A percentile compares a stretch with the other conserved stretches of the same genome.
phyloP scores from a whole-genome alignment of 345 rosid species.

The Xanthoceras sorbifolium region DNA sequence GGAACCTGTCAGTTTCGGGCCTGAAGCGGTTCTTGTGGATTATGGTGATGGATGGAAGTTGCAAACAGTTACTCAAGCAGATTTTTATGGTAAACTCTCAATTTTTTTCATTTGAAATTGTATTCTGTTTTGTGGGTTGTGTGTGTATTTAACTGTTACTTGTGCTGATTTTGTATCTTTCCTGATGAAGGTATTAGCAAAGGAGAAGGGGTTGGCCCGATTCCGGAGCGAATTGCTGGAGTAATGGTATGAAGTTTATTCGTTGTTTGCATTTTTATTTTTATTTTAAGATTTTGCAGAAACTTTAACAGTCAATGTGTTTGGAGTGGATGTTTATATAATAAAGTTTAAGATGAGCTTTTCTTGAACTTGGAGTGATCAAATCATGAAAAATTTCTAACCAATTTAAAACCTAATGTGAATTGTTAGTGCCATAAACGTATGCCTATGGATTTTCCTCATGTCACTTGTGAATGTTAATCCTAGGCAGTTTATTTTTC shows the following conservation, averaged over 20 bases:
- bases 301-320: background rate
- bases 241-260: constrained; percentile 27
- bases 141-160: background rate
- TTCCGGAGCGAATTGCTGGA: constrained; percentile 14
- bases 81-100: constrained; percentile 37
- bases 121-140: background rate
- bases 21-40: constrained; percentile 59
- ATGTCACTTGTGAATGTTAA: background rate
- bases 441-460: background rate
- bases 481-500: background rate
- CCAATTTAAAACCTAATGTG: background rate
- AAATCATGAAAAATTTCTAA: background rate
- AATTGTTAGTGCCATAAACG: background rate
- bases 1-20: constrained; percentile 78
- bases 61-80: constrained; percentile 52
- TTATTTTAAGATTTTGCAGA: background rate
- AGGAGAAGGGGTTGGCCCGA: constrained; percentile 15
- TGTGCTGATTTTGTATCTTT: background rate
- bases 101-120: background rate
- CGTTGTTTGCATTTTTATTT: background rate
- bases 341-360: background rate
- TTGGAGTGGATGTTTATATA: background rate
- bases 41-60: constrained; percentile 73
- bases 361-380: background rate
- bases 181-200: constrained; percentile 35